These are phyloP conservation scores for Heterobasidion annosum DNA, from an alignment of 1,284 basidiomycete genomes.

Conservation along the genomic window DNA sequence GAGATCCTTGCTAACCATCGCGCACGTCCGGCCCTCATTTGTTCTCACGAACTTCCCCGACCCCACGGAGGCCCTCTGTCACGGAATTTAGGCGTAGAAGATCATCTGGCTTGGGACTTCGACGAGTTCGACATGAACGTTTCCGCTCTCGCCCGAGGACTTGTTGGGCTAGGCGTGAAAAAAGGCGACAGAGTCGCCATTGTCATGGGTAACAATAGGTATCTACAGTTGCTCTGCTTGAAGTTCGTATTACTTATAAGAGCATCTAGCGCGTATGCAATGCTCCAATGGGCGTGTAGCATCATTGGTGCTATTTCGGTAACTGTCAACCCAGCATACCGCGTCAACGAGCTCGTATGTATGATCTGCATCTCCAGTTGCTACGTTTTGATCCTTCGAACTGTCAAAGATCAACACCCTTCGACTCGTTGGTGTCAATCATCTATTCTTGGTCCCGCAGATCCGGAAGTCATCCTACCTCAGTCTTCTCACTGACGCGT, in stretches of 20 bases:
- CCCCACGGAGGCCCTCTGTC: conserved; percentile 52
- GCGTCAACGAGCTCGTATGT: conserved; percentile 59
- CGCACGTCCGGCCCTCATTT: conserved; percentile 56
- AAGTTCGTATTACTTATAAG: neutral
- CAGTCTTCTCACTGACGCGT: conserved; percentile 42
- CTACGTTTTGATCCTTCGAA: neutral
- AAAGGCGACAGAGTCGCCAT: conserved; percentile 77
- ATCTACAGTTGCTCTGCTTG: neutral
- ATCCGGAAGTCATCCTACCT: conserved; percentile 60
- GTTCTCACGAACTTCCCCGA: conserved; percentile 46
- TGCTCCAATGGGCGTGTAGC: conserved; percentile 79
- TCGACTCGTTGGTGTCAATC: conserved; percentile 58
- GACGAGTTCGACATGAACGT: conserved; percentile 63
- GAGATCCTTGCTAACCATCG: conserved; percentile 44
- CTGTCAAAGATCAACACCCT: conserved; percentile 45
- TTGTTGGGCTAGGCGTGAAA: conserved; percentile 60
- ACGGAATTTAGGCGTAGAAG: conserved; percentile 32
- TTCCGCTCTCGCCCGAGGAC: conserved; percentile 59
- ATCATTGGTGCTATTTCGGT: conserved; percentile 74
- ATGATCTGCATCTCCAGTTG: neutral
- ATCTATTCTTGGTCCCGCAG: conserved; percentile 67
- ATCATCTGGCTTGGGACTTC: conserved; percentile 70
- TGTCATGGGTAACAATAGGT: conserved; percentile 81
- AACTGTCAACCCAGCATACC: conserved; percentile 79
- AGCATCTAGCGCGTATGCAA: conserved; percentile 57